These are phyloP conservation scores for Carex pumila DNA, from an alignment of 176 grass and related monocot species.

Conservation along the genomic window DNA sequence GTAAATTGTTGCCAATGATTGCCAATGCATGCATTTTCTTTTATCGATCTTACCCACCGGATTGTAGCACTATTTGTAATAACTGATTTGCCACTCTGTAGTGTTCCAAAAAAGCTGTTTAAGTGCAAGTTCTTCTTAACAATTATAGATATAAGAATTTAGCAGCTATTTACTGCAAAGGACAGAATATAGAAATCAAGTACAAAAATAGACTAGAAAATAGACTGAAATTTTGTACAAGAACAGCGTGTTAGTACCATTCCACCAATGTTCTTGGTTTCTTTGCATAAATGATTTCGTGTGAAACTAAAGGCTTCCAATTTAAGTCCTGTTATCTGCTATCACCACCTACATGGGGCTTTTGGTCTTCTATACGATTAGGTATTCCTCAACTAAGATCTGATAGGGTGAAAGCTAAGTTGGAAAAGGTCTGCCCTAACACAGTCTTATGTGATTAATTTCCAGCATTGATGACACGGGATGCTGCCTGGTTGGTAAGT, in stretches of 20 bases:
- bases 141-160: neutral
- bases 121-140: neutral
- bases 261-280: neutral
- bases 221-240: neutral
- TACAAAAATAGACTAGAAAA: neutral
- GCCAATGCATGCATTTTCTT: slow-evolving; percentile 17
- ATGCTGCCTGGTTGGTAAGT: slow-evolving; percentile 42
- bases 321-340: neutral
- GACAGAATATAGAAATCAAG: neutral
- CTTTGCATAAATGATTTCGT: neutral
- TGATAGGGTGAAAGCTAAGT: slow-evolving; percentile 49
- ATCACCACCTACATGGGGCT: neutral
- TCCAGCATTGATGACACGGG: slow-evolving; percentile 41
- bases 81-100: neutral
- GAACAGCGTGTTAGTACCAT: too few species aligned
- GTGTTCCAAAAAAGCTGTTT: neutral
- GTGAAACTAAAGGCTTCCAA: neutral
- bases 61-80: too few species aligned
- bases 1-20: too few species aligned
- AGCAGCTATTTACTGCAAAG: neutral
- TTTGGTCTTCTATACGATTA: too few species aligned
- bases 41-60: neutral
- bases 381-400: too few species aligned
- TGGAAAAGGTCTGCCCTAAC: slow-evolving; percentile 46
- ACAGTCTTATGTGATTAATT: slow-evolving; percentile 63